Base-by-base conservation (phyloP, 2,329 filamentous ascomycete genomes). In the Alternaria triticina region DNA sequence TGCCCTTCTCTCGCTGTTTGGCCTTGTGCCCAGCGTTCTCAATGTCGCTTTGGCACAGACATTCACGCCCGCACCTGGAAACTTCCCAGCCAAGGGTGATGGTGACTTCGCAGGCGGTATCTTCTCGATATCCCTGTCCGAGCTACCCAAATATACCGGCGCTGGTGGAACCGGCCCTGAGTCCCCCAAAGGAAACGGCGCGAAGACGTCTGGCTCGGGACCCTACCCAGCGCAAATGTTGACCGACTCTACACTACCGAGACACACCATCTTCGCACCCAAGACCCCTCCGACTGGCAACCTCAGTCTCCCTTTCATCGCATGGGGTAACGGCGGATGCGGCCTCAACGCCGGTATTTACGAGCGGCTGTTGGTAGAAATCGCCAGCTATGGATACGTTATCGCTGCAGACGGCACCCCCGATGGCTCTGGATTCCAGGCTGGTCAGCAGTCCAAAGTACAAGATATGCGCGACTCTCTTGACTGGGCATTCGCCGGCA, bases 31-130 rank as follows among this genome's bases (percentile, higher is more conserved):
- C 20, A 46, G 46, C 13, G n/a, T 54, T 7, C 23, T 54, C 8
- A 33, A 40, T 9, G 15, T 40, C 7, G 55, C 51, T 30, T 13
- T 49, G 45, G 22, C 61, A 28, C 65, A 67, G 40, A 54, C 63
- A 13, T 70, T 71, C 52, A 61, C n/a, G 17, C 67, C 67, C 13
- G 17, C 46, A 43, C 63, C 67, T 17, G 57, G 67, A 6, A 66
- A 70, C 54, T 70, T 69, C 49, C 69, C 68, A 20, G 66, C 66
- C 22, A 72, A 65, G 45, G 67, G 64, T 40, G 70, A 72, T 54
- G 67, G 69, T 46, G 65, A 70, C 61, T 70, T 59, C 33, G 70
- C 68, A 5, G 68, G 70, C 23, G 68, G 68, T 15, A 72, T 73
- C 55, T 72, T 73, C 65, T 59, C 57, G 45, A 66, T 71, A n/a